Evolutionary conservation across 2,329 filamentous ascomycete genomes (phyloP).

Genomic region (Verticillium nonalfalfae): DNA sequence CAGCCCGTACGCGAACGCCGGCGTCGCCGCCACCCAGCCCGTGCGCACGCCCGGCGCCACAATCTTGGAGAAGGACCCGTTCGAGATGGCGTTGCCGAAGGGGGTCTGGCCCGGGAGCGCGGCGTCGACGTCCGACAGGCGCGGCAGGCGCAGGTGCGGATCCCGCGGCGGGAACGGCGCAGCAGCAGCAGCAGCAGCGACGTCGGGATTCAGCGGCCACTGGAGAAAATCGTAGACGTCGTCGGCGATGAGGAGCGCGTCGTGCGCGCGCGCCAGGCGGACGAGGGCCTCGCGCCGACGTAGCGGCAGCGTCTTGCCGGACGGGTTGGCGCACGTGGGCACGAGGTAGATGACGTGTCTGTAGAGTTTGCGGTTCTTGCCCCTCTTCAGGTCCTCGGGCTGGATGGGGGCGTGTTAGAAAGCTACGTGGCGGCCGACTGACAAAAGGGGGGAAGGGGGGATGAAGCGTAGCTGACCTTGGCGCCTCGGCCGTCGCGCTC

Average conservation of each 20-base stretch:
- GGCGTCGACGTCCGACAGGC: conserved; percentile 73
- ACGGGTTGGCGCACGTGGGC: conserved; percentile 85
- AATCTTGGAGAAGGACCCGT: conserved; percentile 88
- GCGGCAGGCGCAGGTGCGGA: conserved; percentile 54
- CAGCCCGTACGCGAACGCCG: conserved; percentile 43
- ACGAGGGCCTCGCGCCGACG: conserved; percentile 62
- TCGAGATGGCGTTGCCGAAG: conserved; percentile 79
- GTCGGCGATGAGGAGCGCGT: conserved; percentile 80
- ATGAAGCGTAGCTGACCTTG: neutral
- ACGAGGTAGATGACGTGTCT: conserved; percentile 84
- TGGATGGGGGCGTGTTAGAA: neutral
- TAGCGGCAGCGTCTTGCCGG: conserved; percentile 73
- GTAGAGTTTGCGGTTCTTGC: conserved; percentile 61
- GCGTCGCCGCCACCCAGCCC: conserved; percentile 78
- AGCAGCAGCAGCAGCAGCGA: conserved; percentile 10
- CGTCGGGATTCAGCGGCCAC: conserved; percentile 47
- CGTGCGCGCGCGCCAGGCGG: conserved; percentile 66
- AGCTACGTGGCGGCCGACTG: too few relatives aligned
- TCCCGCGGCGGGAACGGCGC: conserved; percentile 19
- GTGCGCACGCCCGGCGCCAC: conserved; percentile 73
- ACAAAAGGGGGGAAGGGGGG: neutral
- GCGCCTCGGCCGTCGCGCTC: conserved; percentile 12
- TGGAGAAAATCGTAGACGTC: conserved; percentile 94
- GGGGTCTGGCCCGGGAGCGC: conserved; percentile 32
- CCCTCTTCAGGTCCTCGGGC: conserved; percentile 7